phyloP scores from a whole-genome alignment of 2,329 filamentous ascomycete species.

The Cryphonectria carpinicola region DNA sequence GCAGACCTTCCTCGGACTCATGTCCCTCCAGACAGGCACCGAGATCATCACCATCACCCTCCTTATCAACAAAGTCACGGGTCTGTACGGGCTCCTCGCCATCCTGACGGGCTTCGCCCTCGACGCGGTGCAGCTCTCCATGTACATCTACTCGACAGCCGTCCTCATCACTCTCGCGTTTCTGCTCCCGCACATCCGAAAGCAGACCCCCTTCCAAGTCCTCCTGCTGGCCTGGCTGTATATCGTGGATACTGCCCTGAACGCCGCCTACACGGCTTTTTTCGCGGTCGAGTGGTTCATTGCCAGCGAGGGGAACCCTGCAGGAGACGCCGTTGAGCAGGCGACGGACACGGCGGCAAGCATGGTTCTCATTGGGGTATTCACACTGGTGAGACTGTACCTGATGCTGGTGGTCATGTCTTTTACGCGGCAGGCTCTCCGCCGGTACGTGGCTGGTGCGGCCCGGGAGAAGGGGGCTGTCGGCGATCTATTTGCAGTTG shows the following conservation, averaged over 20 bases:
- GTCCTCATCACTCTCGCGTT: conserved; percentile 69
- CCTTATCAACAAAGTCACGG: conserved; percentile 90
- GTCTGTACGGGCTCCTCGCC: conserved; percentile 87
- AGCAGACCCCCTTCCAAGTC: conserved; percentile 77
- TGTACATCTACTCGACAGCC: conserved; percentile 85
- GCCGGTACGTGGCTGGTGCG: conserved; percentile 63
- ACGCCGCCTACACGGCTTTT: conserved; percentile 77
- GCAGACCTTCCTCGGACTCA: conserved; percentile 82
- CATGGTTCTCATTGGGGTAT: conserved; percentile 72
- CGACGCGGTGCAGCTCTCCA: conserved; percentile 81
- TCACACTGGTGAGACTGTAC: conserved; percentile 80
- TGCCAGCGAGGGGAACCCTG: conserved; percentile 44
- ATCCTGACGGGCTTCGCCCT: conserved; percentile 85
- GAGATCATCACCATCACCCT: conserved; percentile 83
- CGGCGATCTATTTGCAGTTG: conserved; percentile 64
- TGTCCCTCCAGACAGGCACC: conserved; percentile 84
- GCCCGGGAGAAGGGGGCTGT: conserved; percentile 30
- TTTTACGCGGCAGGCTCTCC: conserved; percentile 77
- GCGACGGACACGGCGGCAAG: conserved; percentile 71
- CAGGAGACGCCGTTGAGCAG: conserved; percentile 32
- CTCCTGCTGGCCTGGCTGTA: conserved; percentile 86
- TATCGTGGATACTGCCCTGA: conserved; percentile 79
- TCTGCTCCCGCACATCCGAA: conserved; percentile 79
- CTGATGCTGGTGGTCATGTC: conserved; percentile 83
- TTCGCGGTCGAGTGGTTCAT: conserved; percentile 90